Percentiles rank a stretch among this genome's conserved stretches.
Conservation (phyloP, 441 rosid genomes). For the Kokia cookei region DNA sequence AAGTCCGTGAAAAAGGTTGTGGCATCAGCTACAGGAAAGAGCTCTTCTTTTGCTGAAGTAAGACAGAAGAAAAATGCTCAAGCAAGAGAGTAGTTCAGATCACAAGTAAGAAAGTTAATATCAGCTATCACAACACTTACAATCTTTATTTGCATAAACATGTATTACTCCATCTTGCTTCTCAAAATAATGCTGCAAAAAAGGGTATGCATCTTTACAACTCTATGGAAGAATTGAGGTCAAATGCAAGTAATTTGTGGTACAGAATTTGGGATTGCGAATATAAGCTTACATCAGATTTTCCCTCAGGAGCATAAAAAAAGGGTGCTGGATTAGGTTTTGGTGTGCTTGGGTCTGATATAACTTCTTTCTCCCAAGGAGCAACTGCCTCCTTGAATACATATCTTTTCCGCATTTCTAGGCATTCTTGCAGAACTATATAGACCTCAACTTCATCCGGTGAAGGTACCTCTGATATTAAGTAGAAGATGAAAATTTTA, state of each 20-base stretch:
- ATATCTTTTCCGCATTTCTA: constrained; percentile 79
- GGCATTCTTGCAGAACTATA: constrained; percentile 85
- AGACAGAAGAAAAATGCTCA: background rate
- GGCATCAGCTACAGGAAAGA: constrained; percentile 96
- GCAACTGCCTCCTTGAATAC: constrained; percentile 79
- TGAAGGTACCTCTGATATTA: constrained; percentile 64
- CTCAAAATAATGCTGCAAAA: constrained; percentile 80
- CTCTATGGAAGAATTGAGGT: background rate
- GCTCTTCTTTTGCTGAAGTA: constrained; percentile 67
- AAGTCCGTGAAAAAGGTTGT: constrained; percentile 93
- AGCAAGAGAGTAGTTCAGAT: background rate
- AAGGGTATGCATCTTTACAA: constrained; percentile 12
- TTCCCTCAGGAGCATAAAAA: constrained; percentile 64
- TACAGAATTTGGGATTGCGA: background rate
- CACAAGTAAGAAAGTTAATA: background rate
- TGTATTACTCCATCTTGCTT: constrained; percentile 97
- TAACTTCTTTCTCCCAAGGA: constrained; percentile 96
- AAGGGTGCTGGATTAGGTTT: constrained; percentile 92
- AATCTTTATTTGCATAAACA: constrained; percentile 72
- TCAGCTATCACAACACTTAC: constrained; percentile 34
- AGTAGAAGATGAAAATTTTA: constrained; percentile 6
- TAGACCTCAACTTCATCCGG: constrained; percentile 82
- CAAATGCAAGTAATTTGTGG: background rate
- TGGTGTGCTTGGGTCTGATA: constrained; percentile 95
- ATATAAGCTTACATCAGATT: constrained; percentile 62